Base-by-base conservation (phyloP, 345 rosid species). In the Arabis alpina region DNA sequence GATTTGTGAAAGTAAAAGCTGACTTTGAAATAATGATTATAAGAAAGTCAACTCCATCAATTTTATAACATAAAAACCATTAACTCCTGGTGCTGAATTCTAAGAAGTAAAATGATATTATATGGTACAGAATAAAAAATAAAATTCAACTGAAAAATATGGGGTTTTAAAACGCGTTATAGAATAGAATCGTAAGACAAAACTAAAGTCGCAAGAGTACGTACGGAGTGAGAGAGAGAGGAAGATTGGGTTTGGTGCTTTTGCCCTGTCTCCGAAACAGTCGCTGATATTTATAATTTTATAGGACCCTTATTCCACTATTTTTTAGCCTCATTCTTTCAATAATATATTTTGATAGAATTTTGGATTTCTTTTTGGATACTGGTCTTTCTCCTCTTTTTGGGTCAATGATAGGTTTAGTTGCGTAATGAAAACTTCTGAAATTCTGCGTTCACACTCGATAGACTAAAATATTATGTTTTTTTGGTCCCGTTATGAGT, bases 181-280 rank as follows among this genome's bases (percentile, higher is more conserved):
- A 73, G n/a, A 65, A 39, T 9, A 34, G 13, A 61, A 50, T 24
- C 52, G 34, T 60, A 13, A 48, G 3, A 2, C 40, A 37, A 47
- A 13, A 12, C 10, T 15, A 28, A 47, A 64, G 52, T 47, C 37
- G 47, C 27, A 71, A 42, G 51, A 51, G 24, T 42, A 30, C 37
- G 75, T 13, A 71, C 61, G 53, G 60, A 58, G 32, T 39, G n/a
- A n/a, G n/a, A n/a, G 23, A 60, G 15, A 16, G 27, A 51, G 14
- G 47, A 42, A 71, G 16, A 44, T 62, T 48, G 49, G 37, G 76
- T 72, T 62, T 63, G 76, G 70, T 54, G 64, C 56, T 63, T 72
- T 63, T 71, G 54, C 43, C 66, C 3, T 57, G 48, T 73, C 37
- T 36, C 58, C 8, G 15, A 73, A 52, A 28, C 64, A 48, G 59